These are phyloP conservation scores for Termitomyces sp. DNA, from an alignment of 768 basidiomycete genomes.

Conservation along the genomic window DNA sequence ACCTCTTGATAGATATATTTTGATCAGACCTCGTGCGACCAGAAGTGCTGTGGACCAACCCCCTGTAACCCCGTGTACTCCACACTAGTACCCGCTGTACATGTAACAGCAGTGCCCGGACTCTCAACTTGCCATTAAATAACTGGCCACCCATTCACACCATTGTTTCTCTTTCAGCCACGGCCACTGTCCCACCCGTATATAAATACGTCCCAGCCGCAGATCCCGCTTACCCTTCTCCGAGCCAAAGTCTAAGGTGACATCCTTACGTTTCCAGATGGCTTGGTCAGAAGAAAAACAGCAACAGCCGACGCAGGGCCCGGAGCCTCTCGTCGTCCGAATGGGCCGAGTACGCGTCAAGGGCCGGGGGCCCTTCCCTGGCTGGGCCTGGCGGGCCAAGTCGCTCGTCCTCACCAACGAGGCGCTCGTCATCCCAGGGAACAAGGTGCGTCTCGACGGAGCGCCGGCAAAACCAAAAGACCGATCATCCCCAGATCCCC, in stretches of 20 bases:
- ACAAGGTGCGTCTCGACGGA: conserved; percentile 11
- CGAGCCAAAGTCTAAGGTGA: background rate
- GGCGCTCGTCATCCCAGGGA: conserved; percentile 12
- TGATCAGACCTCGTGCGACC: conserved; percentile 10
- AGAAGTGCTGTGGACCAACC: background rate
- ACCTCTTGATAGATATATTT: conserved; percentile 7
- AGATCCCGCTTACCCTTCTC: background rate
- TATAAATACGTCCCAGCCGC: background rate
- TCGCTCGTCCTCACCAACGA: conserved; percentile 16
- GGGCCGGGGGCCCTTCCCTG: conserved; percentile 10
- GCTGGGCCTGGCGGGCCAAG: conserved; percentile 15
- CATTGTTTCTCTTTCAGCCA: background rate
- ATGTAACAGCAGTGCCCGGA: conserved; percentile 9
- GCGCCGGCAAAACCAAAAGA: background rate
- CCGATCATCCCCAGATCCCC: conserved; percentile 15
- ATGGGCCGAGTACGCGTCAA: conserved; percentile 13
- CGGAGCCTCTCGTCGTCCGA: conserved; percentile 8
- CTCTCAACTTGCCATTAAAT: background rate
- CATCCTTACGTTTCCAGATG: background rate
- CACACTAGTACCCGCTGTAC: conserved; percentile 4
- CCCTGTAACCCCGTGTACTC: conserved; percentile 9
- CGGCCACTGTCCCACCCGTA: background rate
- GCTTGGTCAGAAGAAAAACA: background rate
- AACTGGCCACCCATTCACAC: background rate
- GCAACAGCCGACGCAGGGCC: background rate